A percentile compares a stretch with the other conserved stretches of the same genome.
These are phyloP conservation scores for Effrenium voratum DNA, from an alignment of 73 alveolate species.

Conservation along the genomic window DNA sequence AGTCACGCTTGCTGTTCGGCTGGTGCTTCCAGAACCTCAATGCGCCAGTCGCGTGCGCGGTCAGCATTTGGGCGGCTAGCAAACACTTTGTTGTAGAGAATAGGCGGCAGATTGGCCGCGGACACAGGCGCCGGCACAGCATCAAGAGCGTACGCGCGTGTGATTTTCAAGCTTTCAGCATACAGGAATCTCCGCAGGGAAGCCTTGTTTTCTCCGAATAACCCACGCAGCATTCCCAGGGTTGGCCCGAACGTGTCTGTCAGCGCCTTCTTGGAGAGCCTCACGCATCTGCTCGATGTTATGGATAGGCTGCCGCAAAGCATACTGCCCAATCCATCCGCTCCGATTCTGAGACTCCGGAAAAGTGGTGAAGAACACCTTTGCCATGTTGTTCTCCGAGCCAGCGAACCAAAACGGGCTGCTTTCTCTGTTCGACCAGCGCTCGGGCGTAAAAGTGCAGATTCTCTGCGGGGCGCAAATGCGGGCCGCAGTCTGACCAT, in stretches of 20 bases:
- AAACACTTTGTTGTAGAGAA: not conserved
- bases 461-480: not conserved
- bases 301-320: not conserved
- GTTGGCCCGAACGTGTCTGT: not conserved
- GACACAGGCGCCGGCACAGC: not conserved
- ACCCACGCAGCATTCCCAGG: not conserved
- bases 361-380: not conserved
- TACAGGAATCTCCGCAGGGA: not conserved
- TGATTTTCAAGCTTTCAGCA: not conserved
- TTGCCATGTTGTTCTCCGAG: not conserved
- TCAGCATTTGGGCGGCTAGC: not conserved
- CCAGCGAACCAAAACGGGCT: not conserved
- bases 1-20: not conserved
- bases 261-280: not conserved
- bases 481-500: not conserved
- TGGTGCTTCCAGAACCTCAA: not conserved
- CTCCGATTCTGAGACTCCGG: not conserved
- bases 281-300: not conserved
- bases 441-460: not conserved
- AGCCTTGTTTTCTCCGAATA: not conserved
- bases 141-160: slow-evolving; percentile 5
- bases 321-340: not conserved
- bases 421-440: not conserved
- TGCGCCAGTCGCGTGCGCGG: not conserved
- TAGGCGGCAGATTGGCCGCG: not conserved